phyloP scores from a whole-genome alignment of 495 filamentous ascomycete genomes.

The Tetracladium marchalianum region DNA sequence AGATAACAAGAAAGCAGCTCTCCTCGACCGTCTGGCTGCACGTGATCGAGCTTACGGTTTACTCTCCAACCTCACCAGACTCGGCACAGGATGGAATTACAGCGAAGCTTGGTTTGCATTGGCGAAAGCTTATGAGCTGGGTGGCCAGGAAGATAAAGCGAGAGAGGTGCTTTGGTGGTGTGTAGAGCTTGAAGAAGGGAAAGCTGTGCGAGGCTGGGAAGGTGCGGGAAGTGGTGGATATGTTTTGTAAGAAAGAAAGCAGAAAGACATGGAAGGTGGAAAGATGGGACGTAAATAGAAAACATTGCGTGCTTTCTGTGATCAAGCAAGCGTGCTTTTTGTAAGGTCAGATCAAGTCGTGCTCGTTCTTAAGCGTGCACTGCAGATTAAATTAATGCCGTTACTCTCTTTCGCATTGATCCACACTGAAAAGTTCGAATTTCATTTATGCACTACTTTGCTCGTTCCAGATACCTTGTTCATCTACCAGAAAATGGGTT shows the following conservation, averaged over 20 bases:
- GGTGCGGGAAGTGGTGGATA: constrained; percentile 46
- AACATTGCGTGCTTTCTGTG: too few relatives aligned
- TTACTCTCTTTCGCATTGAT: constrained; percentile 63
- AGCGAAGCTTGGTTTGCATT: constrained; percentile 91
- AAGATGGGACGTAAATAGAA: too few relatives aligned
- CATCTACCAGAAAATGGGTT: too few relatives aligned
- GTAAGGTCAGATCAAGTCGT: too few relatives aligned
- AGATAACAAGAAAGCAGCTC: constrained; percentile 24
- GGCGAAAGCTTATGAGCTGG: constrained; percentile 74
- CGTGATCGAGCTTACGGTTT: constrained; percentile 80
- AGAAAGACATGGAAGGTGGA: too few relatives aligned
- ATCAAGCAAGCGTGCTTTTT: too few relatives aligned
- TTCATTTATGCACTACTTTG: too few relatives aligned
- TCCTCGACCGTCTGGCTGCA: constrained; percentile 69
- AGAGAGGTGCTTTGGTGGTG: constrained; percentile 71
- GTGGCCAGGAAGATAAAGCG: constrained; percentile 73
- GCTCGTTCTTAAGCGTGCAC: too few relatives aligned
- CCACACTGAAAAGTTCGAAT: too few relatives aligned
- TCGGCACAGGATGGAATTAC: constrained; percentile 83
- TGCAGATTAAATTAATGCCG: constrained; percentile 96
- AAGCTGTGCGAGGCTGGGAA: constrained; percentile 50
- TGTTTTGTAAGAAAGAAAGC: constrained; percentile 31
- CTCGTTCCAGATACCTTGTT: too few relatives aligned
- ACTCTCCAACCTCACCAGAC: constrained; percentile 69
- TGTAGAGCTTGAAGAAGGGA: constrained; percentile 61